Evolutionary conservation across 176 grass and related monocot species (phyloP).

Genomic region (Eragrostis nindensis): DNA sequence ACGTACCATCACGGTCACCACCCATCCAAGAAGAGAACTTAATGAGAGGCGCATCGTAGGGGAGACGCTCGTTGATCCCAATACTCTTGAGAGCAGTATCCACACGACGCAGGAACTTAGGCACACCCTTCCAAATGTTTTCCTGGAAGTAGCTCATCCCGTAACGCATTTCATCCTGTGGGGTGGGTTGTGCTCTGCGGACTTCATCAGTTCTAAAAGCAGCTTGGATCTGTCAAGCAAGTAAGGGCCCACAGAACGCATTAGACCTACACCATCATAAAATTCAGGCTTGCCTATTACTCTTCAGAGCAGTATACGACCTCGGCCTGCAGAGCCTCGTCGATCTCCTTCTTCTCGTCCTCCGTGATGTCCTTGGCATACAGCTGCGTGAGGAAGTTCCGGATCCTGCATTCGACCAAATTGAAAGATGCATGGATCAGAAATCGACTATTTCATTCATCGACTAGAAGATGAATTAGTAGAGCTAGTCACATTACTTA

Average conservation of each 20-base stretch:
- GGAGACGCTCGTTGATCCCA: conserved; percentile 77
- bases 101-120: conserved; percentile 83
- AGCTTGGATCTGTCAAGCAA: conserved; percentile 68
- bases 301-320: too few relatives aligned
- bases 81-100: conserved; percentile 90
- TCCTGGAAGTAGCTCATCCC: conserved; percentile 96
- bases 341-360: conserved; percentile 74
- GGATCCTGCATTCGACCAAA: conserved; percentile 55
- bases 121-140: conserved; percentile 94
- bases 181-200: conserved; percentile 67
- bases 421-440: neutral
- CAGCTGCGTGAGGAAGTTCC: conserved; percentile 65
- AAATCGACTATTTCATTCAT: too few relatives aligned
- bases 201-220: conserved; percentile 92
- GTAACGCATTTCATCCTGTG: conserved; percentile 89
- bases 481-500: neutral
- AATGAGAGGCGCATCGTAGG: conserved; percentile 76
- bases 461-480: too few relatives aligned
- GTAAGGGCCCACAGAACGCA: neutral
- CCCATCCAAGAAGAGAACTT: conserved; percentile 96
- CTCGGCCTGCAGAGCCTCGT: conserved; percentile 85
- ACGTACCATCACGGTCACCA: conserved; percentile 79
- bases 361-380: conserved; percentile 68
- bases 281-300: too few relatives aligned
- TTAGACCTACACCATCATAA: too few relatives aligned